phyloP scores from a whole-genome alignment of 2,329 filamentous ascomycete species.

The Hymenoscyphus infarciens region DNA sequence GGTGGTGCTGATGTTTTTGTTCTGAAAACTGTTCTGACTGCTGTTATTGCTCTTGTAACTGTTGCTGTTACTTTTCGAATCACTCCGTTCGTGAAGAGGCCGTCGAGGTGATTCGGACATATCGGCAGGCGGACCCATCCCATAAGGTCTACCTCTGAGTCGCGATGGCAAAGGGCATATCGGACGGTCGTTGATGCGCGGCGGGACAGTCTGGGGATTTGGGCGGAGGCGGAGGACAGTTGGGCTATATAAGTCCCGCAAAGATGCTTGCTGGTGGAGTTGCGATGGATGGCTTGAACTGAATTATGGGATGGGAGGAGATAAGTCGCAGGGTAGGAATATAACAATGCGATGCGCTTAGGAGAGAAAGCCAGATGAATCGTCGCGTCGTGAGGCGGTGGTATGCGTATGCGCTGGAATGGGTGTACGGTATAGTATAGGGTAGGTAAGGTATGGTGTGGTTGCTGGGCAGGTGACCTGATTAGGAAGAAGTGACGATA shows the following conservation, averaged over 20 bases:
- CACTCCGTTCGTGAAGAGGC: slow-evolving; percentile 28
- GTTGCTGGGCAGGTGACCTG: neutral
- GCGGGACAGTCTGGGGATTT: neutral
- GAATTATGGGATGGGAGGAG: neutral
- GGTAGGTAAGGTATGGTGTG: neutral
- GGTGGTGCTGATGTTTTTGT: slow-evolving; percentile 14
- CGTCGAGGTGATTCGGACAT: slow-evolving; percentile 15
- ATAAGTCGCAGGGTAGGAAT: neutral
- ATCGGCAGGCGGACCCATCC: slow-evolving; percentile 5
- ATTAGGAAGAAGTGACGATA: neutral
- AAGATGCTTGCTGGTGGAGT: slow-evolving; percentile 9
- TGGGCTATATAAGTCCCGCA: slow-evolving; percentile 11
- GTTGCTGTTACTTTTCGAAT: slow-evolving; percentile 22
- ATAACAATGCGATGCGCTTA: slow-evolving; percentile 3
- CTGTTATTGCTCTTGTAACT: slow-evolving; percentile 20
- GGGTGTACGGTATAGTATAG: too few species aligned
- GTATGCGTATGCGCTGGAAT: slow-evolving; percentile 4
- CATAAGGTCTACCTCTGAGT: slow-evolving; percentile 9
- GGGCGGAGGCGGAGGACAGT: neutral
- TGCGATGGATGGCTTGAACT: neutral
- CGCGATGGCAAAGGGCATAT: slow-evolving; percentile 9
- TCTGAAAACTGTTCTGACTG: slow-evolving; percentile 17
- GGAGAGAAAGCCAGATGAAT: slow-evolving; percentile 4
- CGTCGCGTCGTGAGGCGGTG: slow-evolving; percentile 11
- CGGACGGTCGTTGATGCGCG: slow-evolving; percentile 3